Base-by-base conservation (phyloP, 78 protist species). In the Tieghemostelium lacteum region DNA sequence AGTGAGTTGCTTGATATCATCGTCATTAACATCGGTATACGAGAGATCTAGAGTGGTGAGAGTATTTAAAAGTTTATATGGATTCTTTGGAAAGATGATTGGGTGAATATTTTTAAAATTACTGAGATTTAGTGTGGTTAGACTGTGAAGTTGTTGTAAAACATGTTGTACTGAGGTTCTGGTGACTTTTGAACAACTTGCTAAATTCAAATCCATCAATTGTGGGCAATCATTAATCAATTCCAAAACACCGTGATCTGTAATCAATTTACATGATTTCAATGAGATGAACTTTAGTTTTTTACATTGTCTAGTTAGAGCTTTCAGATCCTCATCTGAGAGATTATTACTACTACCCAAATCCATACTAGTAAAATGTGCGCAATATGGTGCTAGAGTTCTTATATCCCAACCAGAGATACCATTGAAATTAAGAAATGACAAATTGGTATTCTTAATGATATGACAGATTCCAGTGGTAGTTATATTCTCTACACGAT, bases 181-280 rank as follows among this genome's bases (percentile, higher is more conserved):
- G 3, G 88, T 80, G 17, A 80, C 76, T 58, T 80, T 80, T 19
- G 71, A 67, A 49, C 88, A 80, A n/a, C 64, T 42, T 2, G 88
- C 88, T 26, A 80, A 80, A 58, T 80, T 80, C 49, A 80, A 58
- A 67, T 80, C 88, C 88, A 80, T 80, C 24, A 80, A 39, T 67
- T 80, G 88, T n/a, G 88, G 88, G 6, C 88, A 80, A 57, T 80
- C 88, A 58, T 80, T 65, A 49, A 80, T 80, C 26, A 80, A 67
- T 31, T 80, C 88, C 57, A 80, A 80, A 37, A 80, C 88, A 57
- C 88, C 88, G 67, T 80, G 88, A 80, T 80, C 88, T 66, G 88
- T 80, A 57, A 80, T 80, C 16, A 80, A 42, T 69, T 80, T 80
- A 42, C 88, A 80, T 29, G 77, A 67, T 76, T 80, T 80, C 34